Evolutionary conservation across 2,329 filamentous ascomycete species (phyloP).

Genomic region (Ploettnerulaceae sp.): DNA sequence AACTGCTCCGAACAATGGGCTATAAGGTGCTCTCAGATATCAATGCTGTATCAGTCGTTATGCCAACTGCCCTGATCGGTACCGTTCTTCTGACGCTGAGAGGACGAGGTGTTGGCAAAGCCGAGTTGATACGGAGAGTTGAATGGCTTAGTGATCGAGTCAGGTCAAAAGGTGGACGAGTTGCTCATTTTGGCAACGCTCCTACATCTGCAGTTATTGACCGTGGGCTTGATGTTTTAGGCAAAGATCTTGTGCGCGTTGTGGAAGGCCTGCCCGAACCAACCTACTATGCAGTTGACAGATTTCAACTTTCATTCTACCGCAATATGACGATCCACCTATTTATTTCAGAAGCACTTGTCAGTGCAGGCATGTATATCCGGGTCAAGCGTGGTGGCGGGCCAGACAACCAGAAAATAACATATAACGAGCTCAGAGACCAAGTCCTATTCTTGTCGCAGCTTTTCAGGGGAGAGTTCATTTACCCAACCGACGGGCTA

Average conservation of each 20-base stretch:
- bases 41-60: conserved; percentile 92
- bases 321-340: conserved; percentile 99
- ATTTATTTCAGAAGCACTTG: conserved; percentile 88
- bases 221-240: conserved; percentile 84
- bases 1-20: conserved; percentile 77
- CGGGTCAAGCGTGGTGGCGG: conserved; percentile 88
- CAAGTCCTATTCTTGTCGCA: conserved; percentile 90
- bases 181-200: conserved; percentile 84
- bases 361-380: conserved; percentile 86
- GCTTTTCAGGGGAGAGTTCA: conserved; percentile 93
- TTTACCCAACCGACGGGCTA: conserved; percentile 85
- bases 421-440: conserved; percentile 64
- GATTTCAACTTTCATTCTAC: conserved; percentile 97
- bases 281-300: conserved; percentile 90
- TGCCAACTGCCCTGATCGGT: conserved; percentile 94
- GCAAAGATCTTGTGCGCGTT: conserved; percentile 78
- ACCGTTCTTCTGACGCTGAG: conserved; percentile 88
- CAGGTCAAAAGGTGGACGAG: conserved; percentile 78
- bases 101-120: conserved; percentile 84
- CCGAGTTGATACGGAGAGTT: conserved; percentile 78
- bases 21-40: conserved; percentile 93
- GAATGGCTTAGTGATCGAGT: conserved; percentile 86
- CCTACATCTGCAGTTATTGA: conserved; percentile 80
- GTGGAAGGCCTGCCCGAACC: conserved; percentile 78
- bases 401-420: conserved; percentile 71